Base-by-base conservation (phyloP, 2,329 filamentous ascomycete genomes). In the Helotiales sp. region DNA sequence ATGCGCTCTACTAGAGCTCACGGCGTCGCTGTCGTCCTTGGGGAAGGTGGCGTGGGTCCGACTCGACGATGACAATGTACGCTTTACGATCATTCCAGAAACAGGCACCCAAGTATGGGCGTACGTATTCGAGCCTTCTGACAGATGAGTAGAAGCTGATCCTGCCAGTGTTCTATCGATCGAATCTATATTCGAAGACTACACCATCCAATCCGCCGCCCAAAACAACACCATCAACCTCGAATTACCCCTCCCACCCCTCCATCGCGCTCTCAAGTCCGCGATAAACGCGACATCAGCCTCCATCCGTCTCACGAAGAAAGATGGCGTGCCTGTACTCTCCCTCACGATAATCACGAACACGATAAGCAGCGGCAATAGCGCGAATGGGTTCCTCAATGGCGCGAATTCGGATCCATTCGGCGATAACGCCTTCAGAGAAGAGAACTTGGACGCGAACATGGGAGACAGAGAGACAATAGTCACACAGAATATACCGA, bases 81-180 rank as follows among this genome's bases (percentile, higher is more conserved):
- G 93, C 66, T 96, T 99, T 76, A 98, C 95, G 59, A 90, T 98
- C 69, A 93, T 98, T 61, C 93, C 95, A 0, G 92, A 97, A 71
- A 88, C 90, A 69, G 93, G 95, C 59, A 96, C 91, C 8, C 93
- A 98, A 79, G 93, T 98, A 54, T 99, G 95, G 95, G 91, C 92
- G 81, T 93, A 81, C 71, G 87, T 85, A 17, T 30, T 44, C 22
- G 1, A 25, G 2, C 13, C 15, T 29, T n/a, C 38, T 57, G 54
- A 42, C 55, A 48, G 30, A 44, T 53, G 36, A 42, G 29, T 63
- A 10, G 3, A 73, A 76, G 57, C 73, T 77, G 31, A 55, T 13
- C 3, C 15, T 27, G 3, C 38, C 61, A 85, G 83, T 40, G 83
- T 81, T 46, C 75, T 87, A 25, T 75, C 78, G 24, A 83, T 90